Evolutionary conservation across 2,329 filamentous ascomycete genomes (phyloP).

Genomic region (Gaeumannomyces tritici): DNA sequence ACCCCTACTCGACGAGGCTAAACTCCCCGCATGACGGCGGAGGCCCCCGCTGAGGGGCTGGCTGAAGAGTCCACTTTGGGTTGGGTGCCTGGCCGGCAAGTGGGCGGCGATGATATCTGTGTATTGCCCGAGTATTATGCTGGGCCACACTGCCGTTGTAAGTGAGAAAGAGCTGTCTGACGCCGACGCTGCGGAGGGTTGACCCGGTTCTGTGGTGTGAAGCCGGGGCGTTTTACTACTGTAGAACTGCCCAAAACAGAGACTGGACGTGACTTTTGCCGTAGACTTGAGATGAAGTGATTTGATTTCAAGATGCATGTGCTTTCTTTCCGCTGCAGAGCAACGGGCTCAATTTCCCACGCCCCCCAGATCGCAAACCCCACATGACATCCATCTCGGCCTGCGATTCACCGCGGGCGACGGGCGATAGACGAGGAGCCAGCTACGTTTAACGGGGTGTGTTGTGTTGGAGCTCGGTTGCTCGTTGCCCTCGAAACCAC

Average conservation of each 20-base stretch:
- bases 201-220: background rate
- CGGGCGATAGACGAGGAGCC: background rate
- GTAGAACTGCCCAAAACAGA: background rate
- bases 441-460: background rate
- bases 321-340: background rate
- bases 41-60: background rate
- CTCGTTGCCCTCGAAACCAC: no score
- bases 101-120: background rate
- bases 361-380: background rate
- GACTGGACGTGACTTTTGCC: no score
- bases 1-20: background rate
- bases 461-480: no score
- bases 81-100: background rate
- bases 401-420: background rate
- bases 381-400: background rate
- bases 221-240: background rate
- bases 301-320: no score
- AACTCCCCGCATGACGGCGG: background rate
- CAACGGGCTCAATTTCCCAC: background rate
- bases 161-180: background rate
- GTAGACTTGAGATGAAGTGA: no score
- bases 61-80: background rate
- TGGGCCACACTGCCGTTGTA: no score
- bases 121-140: background rate
- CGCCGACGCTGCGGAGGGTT: no score